Evolutionary conservation across 352 stramenopile genomes (phyloP), one percentile per base, ranked within the genome.

Genomic region (Globisporangium heterothallicum): DNA sequence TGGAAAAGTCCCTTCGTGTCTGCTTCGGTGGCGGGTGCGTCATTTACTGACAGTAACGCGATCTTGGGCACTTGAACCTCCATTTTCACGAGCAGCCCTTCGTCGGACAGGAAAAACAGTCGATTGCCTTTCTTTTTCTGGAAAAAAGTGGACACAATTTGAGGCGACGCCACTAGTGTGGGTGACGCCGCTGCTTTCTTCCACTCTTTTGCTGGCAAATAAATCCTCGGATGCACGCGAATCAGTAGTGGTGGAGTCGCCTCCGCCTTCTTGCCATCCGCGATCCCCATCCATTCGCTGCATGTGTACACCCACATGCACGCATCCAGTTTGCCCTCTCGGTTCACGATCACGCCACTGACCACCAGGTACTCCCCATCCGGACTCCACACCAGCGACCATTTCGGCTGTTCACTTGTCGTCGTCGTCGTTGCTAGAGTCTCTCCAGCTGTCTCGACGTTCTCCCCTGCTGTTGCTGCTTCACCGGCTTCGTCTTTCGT

Each of bases 341-440:
- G 50, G 34, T 12, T 35, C 21, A 40, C n/a, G 16, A 71, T 24
- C 19, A 50, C 49, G 10, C 77, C 77, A 16, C 58, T 58, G 12
- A 88, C 41, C 30, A 85, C 56, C 24, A 91, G 53, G 51, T 81
- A 70, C 8, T 68, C 59, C 6, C 58, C 63, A 49, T 88, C 72
- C 14, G 69, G 58, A 60, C 75, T 91, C 79, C 73, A 84, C n/a
- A 38, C 52, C 0, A 84, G 49, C 29, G 52, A 49, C 71, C 70
- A 82, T 19, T 29, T 22, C 26, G 26, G 14, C 6, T 48, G 29
- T 5, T 32, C 24, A n/a, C n/a, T n/a, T n/a, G 8, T 34, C 24
- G 14, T 18, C 36, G 18, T 57, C 24, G 2, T 34, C 4, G 10
- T 36, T 13, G 30, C 30, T 36, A 2, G 30, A 8, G 22, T 32